Conservation (phyloP, 1,284 basidiomycete genomes). For the Moesziomyces parantarcticus region DNA sequence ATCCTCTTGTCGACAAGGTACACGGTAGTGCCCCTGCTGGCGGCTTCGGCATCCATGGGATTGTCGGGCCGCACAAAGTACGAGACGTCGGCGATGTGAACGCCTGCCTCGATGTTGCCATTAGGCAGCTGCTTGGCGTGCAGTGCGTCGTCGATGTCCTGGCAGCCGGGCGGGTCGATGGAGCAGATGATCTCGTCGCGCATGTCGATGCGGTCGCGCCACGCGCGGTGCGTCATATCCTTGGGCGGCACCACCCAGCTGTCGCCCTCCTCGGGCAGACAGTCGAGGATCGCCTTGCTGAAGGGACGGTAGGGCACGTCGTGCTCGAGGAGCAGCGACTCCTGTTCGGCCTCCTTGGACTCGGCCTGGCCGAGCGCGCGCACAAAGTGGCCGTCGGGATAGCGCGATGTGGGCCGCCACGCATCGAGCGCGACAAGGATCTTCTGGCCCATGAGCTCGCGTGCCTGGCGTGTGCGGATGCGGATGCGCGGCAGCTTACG, state of each 20-base stretch:
- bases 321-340: constrained; percentile 91
- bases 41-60: constrained; percentile 96
- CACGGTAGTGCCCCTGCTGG: constrained; percentile 93
- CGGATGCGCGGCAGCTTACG: constrained; percentile 92
- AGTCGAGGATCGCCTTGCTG: constrained; percentile 90
- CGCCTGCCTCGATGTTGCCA: constrained; percentile 96
- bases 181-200: constrained; percentile 89
- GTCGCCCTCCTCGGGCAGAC: constrained; percentile 89
- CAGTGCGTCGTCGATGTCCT: constrained; percentile 99
- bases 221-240: constrained; percentile 72
- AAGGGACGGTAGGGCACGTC: constrained; percentile 97
- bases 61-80: constrained; percentile 94
- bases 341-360: constrained; percentile 95
- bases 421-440: constrained; percentile 94
- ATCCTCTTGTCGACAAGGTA: constrained; percentile 99
- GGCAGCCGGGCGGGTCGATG: constrained; percentile 96
- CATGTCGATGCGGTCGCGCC: constrained; percentile 89
- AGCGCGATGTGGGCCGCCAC: constrained; percentile 87
- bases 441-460: constrained; percentile 87
- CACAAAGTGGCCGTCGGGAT: constrained; percentile 98
- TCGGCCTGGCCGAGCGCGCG: constrained; percentile 90
- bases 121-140: constrained; percentile 89
- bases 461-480: constrained; percentile 92
- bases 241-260: constrained; percentile 91
- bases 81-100: constrained; percentile 98